Evolutionary conservation across 2,329 filamentous ascomycete genomes (phyloP).

Genomic region (Pseudofabraea citricarpa): DNA sequence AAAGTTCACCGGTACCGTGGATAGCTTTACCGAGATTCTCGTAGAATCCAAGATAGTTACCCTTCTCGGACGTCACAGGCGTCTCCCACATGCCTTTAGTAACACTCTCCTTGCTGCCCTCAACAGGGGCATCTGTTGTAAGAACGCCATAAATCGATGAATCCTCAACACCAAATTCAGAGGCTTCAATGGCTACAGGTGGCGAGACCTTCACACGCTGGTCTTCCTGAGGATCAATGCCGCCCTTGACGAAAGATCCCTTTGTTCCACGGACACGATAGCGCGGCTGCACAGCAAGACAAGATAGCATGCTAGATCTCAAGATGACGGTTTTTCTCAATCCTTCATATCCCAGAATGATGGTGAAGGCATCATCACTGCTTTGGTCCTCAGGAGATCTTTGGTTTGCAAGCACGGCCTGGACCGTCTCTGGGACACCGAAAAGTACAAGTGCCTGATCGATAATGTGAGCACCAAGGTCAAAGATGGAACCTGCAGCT

Average conservation of each 20-base stretch:
- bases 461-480: conserved; percentile 34
- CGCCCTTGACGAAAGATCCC: conserved; percentile 33
- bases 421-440: conserved; percentile 28
- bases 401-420: conserved; percentile 24
- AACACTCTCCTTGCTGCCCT: too few relatives aligned
- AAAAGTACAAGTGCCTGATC: conserved; percentile 33
- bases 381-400: conserved; percentile 21
- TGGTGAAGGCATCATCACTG: conserved; percentile 31
- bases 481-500: conserved; percentile 37
- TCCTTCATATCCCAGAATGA: conserved; percentile 30
- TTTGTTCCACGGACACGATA: conserved; percentile 28
- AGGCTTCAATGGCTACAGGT: conserved; percentile 24
- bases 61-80: too few relatives aligned
- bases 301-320: conserved; percentile 27
- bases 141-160: conserved; percentile 32
- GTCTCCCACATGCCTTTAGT: too few relatives aligned
- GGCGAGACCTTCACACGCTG: conserved; percentile 28
- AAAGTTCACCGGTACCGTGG: conserved; percentile 31
- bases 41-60: conserved; percentile 36
- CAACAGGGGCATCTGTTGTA: conserved; percentile 33
- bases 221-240: conserved; percentile 32
- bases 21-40: conserved; percentile 36
- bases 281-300: conserved; percentile 27
- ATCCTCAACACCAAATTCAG: conserved; percentile 31
- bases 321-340: conserved; percentile 28